Percentiles rank a stretch among this genome's conserved stretches.
Conservation (phyloP, 495 filamentous ascomycete species). For the Annulohypoxylon maeteangense region DNA sequence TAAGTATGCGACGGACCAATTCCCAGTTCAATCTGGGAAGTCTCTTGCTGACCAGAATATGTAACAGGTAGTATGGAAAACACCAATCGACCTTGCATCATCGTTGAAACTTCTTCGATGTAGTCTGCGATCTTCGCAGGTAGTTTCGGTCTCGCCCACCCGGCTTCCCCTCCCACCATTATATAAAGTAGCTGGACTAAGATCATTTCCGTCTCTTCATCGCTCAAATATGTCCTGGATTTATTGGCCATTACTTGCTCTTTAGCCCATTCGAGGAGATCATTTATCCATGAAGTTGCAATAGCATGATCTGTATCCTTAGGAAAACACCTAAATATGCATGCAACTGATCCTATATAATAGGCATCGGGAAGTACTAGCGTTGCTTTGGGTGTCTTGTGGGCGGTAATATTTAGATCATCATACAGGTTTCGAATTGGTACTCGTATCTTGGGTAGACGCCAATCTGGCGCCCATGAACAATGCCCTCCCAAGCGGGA, state of each 20-base stretch:
- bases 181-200: neutral
- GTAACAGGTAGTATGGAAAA: neutral
- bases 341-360: neutral
- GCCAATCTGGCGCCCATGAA: neutral
- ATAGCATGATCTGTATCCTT: neutral
- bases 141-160: neutral
- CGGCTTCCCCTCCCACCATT: neutral
- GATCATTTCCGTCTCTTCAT: neutral
- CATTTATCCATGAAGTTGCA: neutral
- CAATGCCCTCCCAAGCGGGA: neutral
- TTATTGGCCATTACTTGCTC: neutral
- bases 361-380: neutral
- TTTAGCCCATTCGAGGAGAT: neutral
- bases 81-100: neutral
- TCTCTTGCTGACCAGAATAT: neutral
- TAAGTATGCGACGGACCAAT: neutral
- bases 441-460: neutral
- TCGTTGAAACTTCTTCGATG: neutral
- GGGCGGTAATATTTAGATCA: neutral
- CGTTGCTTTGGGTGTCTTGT: neutral
- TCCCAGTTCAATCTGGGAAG: neutral
- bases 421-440: neutral
- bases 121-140: neutral
- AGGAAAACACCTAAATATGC: neutral
- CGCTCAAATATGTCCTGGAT: neutral